Conservation (phyloP, 2,329 filamentous ascomycete species). For the Corinectria fuckeliana region DNA sequence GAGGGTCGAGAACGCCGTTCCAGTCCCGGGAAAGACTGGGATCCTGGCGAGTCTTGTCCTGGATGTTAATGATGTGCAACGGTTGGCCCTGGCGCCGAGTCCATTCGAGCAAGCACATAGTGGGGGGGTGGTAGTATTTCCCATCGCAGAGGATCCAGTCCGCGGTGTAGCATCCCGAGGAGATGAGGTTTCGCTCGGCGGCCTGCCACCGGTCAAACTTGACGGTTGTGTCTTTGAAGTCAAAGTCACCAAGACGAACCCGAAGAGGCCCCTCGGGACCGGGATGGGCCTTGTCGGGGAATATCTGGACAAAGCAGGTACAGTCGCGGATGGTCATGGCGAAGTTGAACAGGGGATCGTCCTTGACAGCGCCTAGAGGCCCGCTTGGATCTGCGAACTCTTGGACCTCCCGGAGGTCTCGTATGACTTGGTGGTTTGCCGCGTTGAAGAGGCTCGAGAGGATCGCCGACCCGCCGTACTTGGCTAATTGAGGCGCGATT, state of each 20-base stretch:
- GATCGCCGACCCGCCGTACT: constrained; percentile 38
- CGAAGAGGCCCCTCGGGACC: constrained; percentile 47
- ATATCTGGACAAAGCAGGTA: constrained; percentile 73
- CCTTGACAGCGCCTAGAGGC: constrained; percentile 50
- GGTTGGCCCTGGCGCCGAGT: constrained; percentile 25
- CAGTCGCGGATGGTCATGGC: constrained; percentile 86
- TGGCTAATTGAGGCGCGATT: constrained; percentile 44
- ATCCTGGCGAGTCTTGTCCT: constrained; percentile 25
- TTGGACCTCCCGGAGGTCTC: constrained; percentile 45
- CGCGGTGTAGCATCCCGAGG: constrained; percentile 72
- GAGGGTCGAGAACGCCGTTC: constrained; percentile 3
- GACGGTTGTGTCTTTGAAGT: constrained; percentile 72
- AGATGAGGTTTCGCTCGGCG: constrained; percentile 67
- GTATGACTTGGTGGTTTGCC: constrained; percentile 45
- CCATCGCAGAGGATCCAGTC: constrained; percentile 46
- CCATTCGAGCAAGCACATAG: constrained; percentile 45
- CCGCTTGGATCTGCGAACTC: constrained; percentile 52
- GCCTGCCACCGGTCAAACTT: constrained; percentile 74
- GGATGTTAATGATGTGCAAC: constrained; percentile 31
- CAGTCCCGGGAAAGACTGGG: constrained; percentile 21
- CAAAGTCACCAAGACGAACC: constrained; percentile 75
- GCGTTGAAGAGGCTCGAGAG: constrained; percentile 37
- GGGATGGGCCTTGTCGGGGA: constrained; percentile 26
- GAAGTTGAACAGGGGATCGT: constrained; percentile 61
- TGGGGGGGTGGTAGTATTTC: constrained; percentile 45